phyloP scores from a whole-genome alignment of 2,329 filamentous ascomycete species.

The Penicillium sp. region DNA sequence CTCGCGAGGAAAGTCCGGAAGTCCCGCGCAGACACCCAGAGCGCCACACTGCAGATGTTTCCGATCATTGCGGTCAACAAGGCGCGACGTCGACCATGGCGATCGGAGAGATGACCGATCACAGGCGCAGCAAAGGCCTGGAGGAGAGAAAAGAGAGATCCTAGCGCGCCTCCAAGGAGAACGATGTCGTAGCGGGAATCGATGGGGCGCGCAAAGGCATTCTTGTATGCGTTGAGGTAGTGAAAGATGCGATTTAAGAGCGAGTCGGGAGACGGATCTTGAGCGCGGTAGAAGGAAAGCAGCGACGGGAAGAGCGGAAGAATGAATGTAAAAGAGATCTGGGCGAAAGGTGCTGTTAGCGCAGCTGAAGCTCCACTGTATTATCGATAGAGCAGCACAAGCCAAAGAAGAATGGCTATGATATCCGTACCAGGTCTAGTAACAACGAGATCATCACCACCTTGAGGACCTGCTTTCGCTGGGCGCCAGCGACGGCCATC shows the following conservation, averaged over 20 bases:
- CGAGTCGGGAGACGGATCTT: conserved; percentile 59
- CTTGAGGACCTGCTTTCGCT: conserved; percentile 73
- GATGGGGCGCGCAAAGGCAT: conserved; percentile 83
- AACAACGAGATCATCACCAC: conserved; percentile 87
- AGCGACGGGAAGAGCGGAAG: conserved; percentile 92
- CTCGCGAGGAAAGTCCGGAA: conserved; percentile 96
- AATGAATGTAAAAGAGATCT: conserved; percentile 99
- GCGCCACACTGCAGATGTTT: conserved; percentile 84
- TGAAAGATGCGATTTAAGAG: conserved; percentile 72
- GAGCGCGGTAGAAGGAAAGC: conserved; percentile 89
- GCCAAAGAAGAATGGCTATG: too few relatives aligned
- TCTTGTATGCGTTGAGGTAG: conserved; percentile 90
- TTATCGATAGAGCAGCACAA: too few relatives aligned
- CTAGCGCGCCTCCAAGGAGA: conserved; percentile 83
- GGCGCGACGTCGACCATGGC: conserved; percentile 77
- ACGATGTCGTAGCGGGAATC: conserved; percentile 97
- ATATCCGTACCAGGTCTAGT: conserved; percentile 66
- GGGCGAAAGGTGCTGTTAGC: conserved; percentile 6
- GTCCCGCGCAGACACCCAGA: conserved; percentile 90
- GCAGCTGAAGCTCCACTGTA: background rate
- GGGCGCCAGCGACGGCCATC: conserved; percentile 37
- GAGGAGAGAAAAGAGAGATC: conserved; percentile 86
- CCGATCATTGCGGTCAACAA: conserved; percentile 87
- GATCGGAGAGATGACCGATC: conserved; percentile 83
- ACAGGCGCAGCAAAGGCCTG: conserved; percentile 89